Percentiles rank a stretch among this genome's conserved stretches.
Evolutionary conservation across 305 asterid genomes (phyloP).

Genomic region (Fraxinus baroniana): DNA sequence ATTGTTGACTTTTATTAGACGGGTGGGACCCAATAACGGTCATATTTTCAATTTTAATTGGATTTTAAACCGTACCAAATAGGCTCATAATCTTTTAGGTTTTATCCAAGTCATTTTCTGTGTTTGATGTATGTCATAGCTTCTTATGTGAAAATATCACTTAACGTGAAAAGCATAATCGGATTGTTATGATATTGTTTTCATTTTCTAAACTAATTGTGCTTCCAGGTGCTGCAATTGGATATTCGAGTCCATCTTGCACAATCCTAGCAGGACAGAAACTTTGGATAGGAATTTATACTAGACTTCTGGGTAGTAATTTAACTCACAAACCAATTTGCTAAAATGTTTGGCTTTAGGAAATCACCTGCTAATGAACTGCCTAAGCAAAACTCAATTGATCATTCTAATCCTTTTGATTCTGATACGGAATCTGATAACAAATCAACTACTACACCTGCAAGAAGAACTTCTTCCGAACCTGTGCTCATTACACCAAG

Average conservation of each 20-base stretch:
- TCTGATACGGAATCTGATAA: not conserved
- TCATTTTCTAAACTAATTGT: not conserved
- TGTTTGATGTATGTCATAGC: not conserved
- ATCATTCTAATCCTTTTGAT: conserved; percentile 34
- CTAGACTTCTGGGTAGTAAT: not conserved
- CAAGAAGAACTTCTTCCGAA: conserved; percentile 70
- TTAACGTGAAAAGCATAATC: not conserved
- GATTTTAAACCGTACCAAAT: too few species aligned
- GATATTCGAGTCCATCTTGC: not conserved
- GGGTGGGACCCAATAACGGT: too few species aligned
- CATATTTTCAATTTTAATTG: too few species aligned
- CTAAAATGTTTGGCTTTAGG: conserved; percentile 65
- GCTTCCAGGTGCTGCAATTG: not conserved
- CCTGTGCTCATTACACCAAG: conserved; percentile 43
- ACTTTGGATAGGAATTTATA: not conserved
- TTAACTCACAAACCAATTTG: not conserved
- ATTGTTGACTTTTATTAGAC: too few species aligned
- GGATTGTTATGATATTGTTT: not conserved
- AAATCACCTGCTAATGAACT: conserved; percentile 31
- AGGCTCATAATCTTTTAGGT: not conserved
- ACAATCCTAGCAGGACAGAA: not conserved
- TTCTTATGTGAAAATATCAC: not conserved
- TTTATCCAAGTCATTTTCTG: not conserved
- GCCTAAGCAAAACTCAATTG: conserved; percentile 25
- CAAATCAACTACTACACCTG: conserved; percentile 12